phyloP scores from a whole-genome alignment of 495 filamentous ascomycete species.

The Bryoglossum gracile region DNA sequence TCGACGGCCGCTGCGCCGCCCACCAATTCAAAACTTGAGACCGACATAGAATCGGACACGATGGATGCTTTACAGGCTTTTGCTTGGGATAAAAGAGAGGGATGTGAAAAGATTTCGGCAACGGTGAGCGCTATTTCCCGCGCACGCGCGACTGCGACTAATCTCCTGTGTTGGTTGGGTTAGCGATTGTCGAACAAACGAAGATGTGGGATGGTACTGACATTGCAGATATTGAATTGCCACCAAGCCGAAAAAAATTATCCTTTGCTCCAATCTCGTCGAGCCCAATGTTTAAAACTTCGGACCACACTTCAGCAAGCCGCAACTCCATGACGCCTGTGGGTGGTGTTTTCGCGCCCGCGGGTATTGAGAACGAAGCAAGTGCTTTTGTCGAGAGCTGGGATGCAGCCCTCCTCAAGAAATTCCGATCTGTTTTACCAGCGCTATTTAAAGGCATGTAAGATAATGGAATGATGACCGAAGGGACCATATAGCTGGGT shows the following conservation, averaged over 20 bases:
- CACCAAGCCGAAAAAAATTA: background rate
- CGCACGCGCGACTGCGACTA: background rate
- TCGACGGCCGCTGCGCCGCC: background rate
- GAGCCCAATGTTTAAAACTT: background rate
- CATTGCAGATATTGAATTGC: background rate
- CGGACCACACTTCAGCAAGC: background rate
- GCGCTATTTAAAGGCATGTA: too few species aligned
- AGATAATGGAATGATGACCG: too few species aligned
- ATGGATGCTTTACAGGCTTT: background rate
- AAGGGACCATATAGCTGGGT: too few species aligned
- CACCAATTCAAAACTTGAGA: background rate
- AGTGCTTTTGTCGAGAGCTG: too few species aligned
- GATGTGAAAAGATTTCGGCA: background rate
- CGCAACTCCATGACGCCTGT: background rate
- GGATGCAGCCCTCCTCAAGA: too few species aligned
- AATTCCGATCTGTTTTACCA: too few species aligned
- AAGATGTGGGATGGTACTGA: too few species aligned
- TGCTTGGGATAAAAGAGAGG: background rate
- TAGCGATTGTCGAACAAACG: too few species aligned
- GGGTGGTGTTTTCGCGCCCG: too few species aligned
- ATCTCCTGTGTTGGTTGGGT: too few species aligned
- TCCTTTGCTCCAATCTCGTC: conserved; percentile 30
- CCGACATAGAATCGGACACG: background rate
- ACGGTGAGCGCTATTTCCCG: background rate
- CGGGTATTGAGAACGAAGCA: too few species aligned